Percentiles rank a stretch among this genome's conserved stretches.
Evolutionary conservation across 2,329 filamentous ascomycete species (phyloP).

Genomic region (Diplodia sapinea): DNA sequence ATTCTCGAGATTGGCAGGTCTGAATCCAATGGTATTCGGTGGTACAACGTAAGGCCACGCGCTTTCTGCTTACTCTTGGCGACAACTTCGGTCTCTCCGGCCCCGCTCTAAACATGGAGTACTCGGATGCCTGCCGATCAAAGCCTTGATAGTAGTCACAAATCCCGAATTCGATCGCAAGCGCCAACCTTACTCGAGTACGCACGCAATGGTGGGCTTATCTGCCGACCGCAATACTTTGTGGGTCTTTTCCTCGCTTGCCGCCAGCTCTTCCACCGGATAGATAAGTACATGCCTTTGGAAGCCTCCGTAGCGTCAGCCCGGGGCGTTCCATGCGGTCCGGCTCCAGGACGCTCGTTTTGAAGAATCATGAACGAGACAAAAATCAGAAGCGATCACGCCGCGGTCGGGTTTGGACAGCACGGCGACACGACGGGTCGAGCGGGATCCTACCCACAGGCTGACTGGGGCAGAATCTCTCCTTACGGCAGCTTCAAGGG

Average conservation of each 20-base stretch:
- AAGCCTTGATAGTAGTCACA: not conserved
- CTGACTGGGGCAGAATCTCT: not conserved
- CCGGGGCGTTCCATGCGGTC: not conserved
- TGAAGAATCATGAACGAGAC: not conserved
- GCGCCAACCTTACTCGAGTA: not conserved
- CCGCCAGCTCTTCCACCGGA: not conserved
- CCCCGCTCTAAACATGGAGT: too few species aligned
- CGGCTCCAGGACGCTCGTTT: not conserved
- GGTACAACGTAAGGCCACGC: too few species aligned
- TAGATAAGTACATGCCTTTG: not conserved
- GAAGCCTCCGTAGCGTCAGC: not conserved
- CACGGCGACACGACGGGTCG: too few species aligned
- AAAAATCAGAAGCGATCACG: not conserved
- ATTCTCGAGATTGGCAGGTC: too few species aligned
- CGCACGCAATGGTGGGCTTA: not conserved
- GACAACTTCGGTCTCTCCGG: not conserved
- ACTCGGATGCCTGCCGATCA: not conserved
- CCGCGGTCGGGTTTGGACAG: not conserved
- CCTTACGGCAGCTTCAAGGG: not conserved
- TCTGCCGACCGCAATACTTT: not conserved
- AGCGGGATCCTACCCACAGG: not conserved
- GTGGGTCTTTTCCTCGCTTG: not conserved
- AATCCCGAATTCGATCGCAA: not conserved
- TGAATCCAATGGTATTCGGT: too few species aligned
- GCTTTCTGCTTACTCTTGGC: not conserved